Conservation (phyloP, 1,139 yeast species). For the Scheffersomyces illinoinensis region DNA sequence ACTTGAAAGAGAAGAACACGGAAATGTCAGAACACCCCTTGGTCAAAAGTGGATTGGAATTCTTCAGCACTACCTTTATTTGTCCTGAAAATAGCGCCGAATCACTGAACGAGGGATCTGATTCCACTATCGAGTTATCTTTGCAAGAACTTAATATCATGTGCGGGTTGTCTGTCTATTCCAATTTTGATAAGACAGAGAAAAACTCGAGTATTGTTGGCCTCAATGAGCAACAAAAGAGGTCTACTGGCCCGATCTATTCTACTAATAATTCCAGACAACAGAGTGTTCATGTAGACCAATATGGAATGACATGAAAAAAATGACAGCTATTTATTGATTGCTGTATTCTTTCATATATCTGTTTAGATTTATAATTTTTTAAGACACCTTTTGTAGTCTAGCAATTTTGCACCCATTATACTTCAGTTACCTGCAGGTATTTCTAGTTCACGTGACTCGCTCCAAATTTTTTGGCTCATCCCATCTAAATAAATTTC, state of each 20-base stretch:
- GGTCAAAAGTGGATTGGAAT: conserved; percentile 24
- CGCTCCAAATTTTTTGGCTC: neutral
- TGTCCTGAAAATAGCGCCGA: neutral
- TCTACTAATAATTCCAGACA: conserved; percentile 21
- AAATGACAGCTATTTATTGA: neutral
- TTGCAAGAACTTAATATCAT: neutral
- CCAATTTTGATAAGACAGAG: neutral
- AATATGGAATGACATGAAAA: conserved; percentile 15
- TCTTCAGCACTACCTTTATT: conserved; percentile 24
- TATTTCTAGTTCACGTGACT: neutral
- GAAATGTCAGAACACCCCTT: conserved; percentile 17
- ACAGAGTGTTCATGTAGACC: conserved; percentile 35
- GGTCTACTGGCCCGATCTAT: neutral
- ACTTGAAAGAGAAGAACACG: conserved; percentile 12
- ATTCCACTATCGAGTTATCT: neutral
- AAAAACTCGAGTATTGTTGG: neutral
- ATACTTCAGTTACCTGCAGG: neutral
- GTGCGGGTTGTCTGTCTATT: neutral
- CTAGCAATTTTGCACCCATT: neutral
- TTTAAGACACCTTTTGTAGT: neutral
- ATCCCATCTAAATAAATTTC: neutral
- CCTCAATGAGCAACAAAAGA: neutral
- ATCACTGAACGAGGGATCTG: neutral
- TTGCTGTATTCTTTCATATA: too few relatives aligned
- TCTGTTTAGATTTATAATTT: too few relatives aligned